Base-by-base conservation (phyloP, 2,329 filamentous ascomycete genomes). In the Colletotrichum tofieldiae region DNA sequence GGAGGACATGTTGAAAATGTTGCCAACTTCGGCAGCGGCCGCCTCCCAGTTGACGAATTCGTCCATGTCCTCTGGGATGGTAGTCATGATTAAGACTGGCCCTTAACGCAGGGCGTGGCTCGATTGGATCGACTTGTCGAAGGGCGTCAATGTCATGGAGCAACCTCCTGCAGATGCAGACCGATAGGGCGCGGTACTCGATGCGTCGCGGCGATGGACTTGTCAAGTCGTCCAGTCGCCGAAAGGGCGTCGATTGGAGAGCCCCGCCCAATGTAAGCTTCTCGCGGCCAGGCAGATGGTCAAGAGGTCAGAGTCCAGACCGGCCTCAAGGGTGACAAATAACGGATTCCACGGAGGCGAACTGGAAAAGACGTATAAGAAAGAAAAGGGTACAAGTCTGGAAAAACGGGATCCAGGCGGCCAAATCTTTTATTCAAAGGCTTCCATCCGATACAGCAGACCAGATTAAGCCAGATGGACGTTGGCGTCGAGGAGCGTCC, bases 11-110 rank as follows among this genome's bases (percentile, higher is more conserved):
- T 81, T 78, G 66, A 79, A 77, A 73, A 77, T 76, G 72, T 78
- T 76, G 65, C 78, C 81, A 69, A 81, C 77, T 51, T 80, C 79
- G 52, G 84, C 81, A 56, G 82, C 86, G 61, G 85, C 84, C 70
- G 86, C 81, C 76, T 90, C 88, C 88, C 90, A 92, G 78, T 91
- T 85, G 79, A 93, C 88, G 78, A 92, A 90, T 73, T 91, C 87
- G 67, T 92, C 90, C 84, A 88, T 83, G 65, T 90, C 86, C 67
- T 89, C 84, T 39, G 67, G 65, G 74, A 88, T 77, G 69, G 76
- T 73, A n/a, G 81, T 71, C 81, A 82, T 82, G 68, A 61, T 75
- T 55, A 51, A 35, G 61, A 39, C 58, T n/a, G 39, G 59, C 62
- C 56, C 51, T 71, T 65, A 67, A 63, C 32, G 52, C 32, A 67